Evolutionary conservation across 495 filamentous ascomycete species (phyloP).

Genomic region (Tuber indicum): DNA sequence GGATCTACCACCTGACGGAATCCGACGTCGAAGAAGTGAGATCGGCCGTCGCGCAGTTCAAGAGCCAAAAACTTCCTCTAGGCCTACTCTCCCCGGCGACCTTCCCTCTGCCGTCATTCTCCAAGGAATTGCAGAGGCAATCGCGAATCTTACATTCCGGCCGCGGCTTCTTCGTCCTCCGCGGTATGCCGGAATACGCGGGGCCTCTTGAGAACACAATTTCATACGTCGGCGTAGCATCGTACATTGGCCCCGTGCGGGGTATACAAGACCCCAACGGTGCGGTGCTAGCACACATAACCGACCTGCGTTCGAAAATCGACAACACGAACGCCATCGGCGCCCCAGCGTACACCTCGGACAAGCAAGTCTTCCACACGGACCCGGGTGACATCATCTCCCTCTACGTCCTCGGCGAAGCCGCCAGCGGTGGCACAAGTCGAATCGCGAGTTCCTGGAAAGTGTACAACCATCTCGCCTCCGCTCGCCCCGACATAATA

Average conservation of each 20-base stretch:
- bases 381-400: slow-evolving; percentile 62
- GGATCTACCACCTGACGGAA: slow-evolving; percentile 21
- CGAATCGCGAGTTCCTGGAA: slow-evolving; percentile 55
- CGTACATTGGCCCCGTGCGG: slow-evolving; percentile 52
- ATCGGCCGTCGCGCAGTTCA: slow-evolving; percentile 23
- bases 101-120: slow-evolving; percentile 53
- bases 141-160: slow-evolving; percentile 45
- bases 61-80: slow-evolving; percentile 8
- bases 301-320: slow-evolving; percentile 14
- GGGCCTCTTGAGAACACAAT: slow-evolving; percentile 51
- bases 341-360: slow-evolving; percentile 24
- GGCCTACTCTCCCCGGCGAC: slow-evolving; percentile 28
- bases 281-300: slow-evolving; percentile 19
- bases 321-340: slow-evolving; percentile 13
- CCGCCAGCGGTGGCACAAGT: slow-evolving; percentile 54
- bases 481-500: slow-evolving; percentile 56
- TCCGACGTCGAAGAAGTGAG: slow-evolving; percentile 20
- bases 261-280: slow-evolving; percentile 49
- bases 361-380: slow-evolving; percentile 62
- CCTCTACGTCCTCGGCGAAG: slow-evolving; percentile 52
- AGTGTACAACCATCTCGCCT: slow-evolving; percentile 60
- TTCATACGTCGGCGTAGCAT: slow-evolving; percentile 51
- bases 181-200: slow-evolving; percentile 49
- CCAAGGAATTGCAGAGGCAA: slow-evolving; percentile 45
- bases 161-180: slow-evolving; percentile 51